Evolutionary conservation across 2,329 filamentous ascomycete genomes (phyloP).

Genomic region (Fusarium sp.): DNA sequence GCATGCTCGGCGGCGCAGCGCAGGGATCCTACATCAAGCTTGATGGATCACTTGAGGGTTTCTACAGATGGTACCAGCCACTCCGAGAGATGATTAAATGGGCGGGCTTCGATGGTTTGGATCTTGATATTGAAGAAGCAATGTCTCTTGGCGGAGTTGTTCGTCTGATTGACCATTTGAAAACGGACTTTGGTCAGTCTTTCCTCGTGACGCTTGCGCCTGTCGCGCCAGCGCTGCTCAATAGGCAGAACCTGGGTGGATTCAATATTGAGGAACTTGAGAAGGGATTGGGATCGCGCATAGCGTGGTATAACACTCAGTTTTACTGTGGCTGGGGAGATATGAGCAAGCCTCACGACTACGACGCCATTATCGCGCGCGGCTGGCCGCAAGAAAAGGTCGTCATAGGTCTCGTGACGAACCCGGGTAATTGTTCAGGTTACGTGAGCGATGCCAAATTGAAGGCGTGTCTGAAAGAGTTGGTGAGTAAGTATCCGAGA

Average conservation of each 20-base stretch:
- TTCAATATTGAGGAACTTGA: conserved; percentile 83
- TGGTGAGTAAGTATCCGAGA: conserved; percentile 64
- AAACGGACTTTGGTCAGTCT: conserved; percentile 72
- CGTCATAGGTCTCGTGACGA: conserved; percentile 82
- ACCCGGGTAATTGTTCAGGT: conserved; percentile 73
- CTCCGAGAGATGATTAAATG: conserved; percentile 72
- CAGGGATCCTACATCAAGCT: conserved; percentile 73
- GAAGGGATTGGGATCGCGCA: conserved; percentile 67
- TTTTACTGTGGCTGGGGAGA: conserved; percentile 90
- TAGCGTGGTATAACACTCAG: conserved; percentile 87
- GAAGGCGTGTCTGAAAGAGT: conserved; percentile 53
- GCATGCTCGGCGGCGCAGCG: conserved; percentile 87
- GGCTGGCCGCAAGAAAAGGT: conserved; percentile 80
- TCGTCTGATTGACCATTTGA: conserved; percentile 73
- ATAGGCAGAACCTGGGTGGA: conserved; percentile 74
- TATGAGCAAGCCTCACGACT: conserved; percentile 55
- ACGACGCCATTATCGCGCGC: conserved; percentile 60
- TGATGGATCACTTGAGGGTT: conserved; percentile 68
- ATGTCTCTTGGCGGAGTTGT: conserved; percentile 75
- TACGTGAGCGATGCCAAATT: conserved; percentile 60
- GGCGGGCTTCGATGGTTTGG: conserved; percentile 74
- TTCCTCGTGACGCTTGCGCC: conserved; percentile 85
- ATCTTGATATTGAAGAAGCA: conserved; percentile 81
- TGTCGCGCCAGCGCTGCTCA: conserved; percentile 76
- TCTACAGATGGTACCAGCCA: conserved; percentile 80